Conservation (phyloP, 148 eudicot genomes). For the Vaccinium vitisidaea region DNA sequence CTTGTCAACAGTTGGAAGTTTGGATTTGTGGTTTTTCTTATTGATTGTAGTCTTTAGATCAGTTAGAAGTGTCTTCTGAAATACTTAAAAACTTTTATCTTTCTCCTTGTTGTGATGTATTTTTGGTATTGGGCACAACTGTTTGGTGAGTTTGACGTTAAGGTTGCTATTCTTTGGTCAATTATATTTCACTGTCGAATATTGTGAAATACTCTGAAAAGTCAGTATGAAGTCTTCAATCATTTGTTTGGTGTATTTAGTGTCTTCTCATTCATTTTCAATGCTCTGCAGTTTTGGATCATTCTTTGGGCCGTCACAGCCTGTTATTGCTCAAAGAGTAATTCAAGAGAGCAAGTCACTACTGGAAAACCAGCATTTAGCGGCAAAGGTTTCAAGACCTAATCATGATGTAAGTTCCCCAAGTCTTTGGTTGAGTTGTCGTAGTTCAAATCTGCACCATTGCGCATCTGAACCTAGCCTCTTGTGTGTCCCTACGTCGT, state of each 20-base stretch:
- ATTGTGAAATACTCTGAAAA: neutral
- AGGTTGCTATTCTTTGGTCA: neutral
- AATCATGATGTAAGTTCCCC: conserved; percentile 48
- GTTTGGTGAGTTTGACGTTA: neutral
- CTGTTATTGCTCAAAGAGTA: conserved; percentile 87
- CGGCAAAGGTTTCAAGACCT: conserved; percentile 46
- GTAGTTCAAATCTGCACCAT: neutral
- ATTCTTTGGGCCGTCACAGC: conserved; percentile 90
- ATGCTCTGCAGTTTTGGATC: conserved; percentile 72
- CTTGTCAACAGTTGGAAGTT: neutral
- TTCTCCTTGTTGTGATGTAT: neutral
- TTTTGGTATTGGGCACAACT: neutral
- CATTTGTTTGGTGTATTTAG: neutral
- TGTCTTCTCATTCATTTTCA: neutral
- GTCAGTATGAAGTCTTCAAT: neutral
- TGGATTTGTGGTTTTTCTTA: neutral
- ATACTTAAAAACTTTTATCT: neutral
- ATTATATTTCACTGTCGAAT: neutral
- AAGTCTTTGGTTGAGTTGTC: neutral
- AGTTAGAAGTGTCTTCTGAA: conserved; percentile 2
- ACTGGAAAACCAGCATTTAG: conserved; percentile 72
- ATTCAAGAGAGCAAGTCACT: conserved; percentile 87
- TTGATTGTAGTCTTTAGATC: neutral
- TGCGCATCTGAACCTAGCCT: neutral
- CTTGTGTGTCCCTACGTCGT: neutral